phyloP scores from a whole-genome alignment of 2,329 filamentous ascomycete genomes.

The Sclerotinia sclerotiorum region DNA sequence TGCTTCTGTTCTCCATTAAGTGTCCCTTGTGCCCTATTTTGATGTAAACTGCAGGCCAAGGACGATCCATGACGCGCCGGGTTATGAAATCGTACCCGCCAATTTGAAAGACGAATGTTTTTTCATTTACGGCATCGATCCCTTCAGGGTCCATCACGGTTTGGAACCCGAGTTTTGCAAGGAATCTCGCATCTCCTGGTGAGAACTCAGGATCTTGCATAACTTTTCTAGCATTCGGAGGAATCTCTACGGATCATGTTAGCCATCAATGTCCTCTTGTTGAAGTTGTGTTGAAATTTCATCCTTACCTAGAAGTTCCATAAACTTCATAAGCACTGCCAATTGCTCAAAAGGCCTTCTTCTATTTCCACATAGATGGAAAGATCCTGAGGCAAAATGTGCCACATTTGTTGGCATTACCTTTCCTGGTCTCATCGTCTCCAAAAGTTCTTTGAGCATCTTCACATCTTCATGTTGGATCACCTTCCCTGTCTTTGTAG shows the following conservation, averaged over 20 bases:
- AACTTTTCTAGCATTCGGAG: background rate
- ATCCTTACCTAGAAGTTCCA: constrained; percentile 1
- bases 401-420: background rate
- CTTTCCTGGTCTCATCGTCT: background rate
- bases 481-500: too few species aligned
- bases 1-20: background rate
- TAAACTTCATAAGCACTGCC: constrained; percentile 1
- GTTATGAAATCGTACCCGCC: background rate
- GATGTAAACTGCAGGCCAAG: background rate
- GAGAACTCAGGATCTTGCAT: background rate
- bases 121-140: background rate
- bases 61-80: background rate
- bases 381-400: background rate
- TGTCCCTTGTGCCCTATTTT: background rate
- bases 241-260: background rate
- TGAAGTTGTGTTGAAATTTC: background rate
- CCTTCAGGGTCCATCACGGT: background rate
- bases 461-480: background rate
- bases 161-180: background rate
- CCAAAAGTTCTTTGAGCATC: background rate
- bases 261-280: background rate
- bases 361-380: background rate
- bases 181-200: constrained; percentile 4
- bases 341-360: background rate
- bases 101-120: background rate